These are phyloP conservation scores for Pneumocystis oryctolagi DNA, from an alignment of 1,139 yeast genomes.

Conservation along the genomic window DNA sequence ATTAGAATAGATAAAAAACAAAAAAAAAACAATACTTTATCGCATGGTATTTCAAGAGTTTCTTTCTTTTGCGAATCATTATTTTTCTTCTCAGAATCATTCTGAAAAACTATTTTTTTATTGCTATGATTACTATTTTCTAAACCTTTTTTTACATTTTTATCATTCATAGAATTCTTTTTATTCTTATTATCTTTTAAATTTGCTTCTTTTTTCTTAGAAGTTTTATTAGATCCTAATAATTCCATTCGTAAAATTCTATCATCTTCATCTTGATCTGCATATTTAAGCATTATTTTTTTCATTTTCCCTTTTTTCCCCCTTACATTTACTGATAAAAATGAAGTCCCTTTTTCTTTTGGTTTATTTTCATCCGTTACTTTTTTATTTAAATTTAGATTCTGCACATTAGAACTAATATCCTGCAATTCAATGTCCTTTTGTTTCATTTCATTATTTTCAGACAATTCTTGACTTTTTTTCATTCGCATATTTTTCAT, in stretches of 20 bases:
- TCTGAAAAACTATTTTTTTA: conserved; percentile 16
- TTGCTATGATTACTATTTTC: conserved; percentile 25
- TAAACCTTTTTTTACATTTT: conserved; percentile 24
- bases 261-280: conserved; percentile 86
- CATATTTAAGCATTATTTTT: conserved; percentile 65
- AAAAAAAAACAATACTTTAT: conserved; percentile 18
- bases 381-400: not conserved
- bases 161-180: conserved; percentile 19
- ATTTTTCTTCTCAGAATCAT: conserved; percentile 17
- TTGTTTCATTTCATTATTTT: conserved; percentile 14
- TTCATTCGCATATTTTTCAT: not conserved
- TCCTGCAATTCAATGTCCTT: not conserved
- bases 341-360: conserved; percentile 1
- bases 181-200: conserved; percentile 11
- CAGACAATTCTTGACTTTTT: conserved; percentile 15
- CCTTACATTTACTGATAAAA: conserved; percentile 31
- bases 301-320: conserved; percentile 76
- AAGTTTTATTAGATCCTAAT: conserved; percentile 66
- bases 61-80: conserved; percentile 20
- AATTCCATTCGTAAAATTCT: conserved; percentile 57
- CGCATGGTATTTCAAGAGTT: conserved; percentile 23
- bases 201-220: conserved; percentile 24
- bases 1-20: not conserved
- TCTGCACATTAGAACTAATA: not conserved
- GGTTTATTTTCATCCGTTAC: conserved; percentile 11